A percentile compares a stretch with the other conserved stretches of the same genome.
These are phyloP conservation scores for Didymella pinodella DNA, from an alignment of 2,329 filamentous ascomycete genomes.

Conservation along the genomic window DNA sequence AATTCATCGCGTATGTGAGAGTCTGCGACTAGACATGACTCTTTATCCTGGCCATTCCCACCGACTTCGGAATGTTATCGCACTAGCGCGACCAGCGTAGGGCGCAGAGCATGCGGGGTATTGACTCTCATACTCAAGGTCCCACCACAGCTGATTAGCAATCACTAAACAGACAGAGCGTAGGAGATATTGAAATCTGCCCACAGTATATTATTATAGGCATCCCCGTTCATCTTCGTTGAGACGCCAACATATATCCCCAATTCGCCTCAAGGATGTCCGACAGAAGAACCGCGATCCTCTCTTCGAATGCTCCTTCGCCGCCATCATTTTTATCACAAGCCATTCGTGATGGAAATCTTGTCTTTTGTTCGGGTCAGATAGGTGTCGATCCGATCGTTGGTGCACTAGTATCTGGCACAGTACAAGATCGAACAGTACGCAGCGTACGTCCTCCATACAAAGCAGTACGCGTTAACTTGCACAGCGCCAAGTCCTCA, in stretches of 20 bases:
- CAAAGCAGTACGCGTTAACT: neutral
- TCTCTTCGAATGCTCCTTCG: constrained; percentile 10
- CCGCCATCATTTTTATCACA: constrained; percentile 58
- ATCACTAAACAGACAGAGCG: neutral
- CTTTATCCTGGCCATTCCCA: neutral
- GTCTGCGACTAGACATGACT: neutral
- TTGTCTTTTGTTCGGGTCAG: constrained; percentile 74
- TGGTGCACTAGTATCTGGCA: constrained; percentile 63
- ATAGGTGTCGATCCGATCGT: constrained; percentile 66
- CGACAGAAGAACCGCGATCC: constrained; percentile 12
- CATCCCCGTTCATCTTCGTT: neutral
- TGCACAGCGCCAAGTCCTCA: constrained; percentile 11
- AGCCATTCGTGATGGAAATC: constrained; percentile 58
- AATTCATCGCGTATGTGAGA: neutral
- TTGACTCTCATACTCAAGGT: neutral
- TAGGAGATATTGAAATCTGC: neutral
- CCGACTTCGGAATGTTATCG: neutral
- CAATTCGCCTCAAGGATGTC: neutral
- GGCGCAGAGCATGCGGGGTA: constrained; percentile 14
- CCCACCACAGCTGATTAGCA: neutral
- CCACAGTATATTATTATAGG: too few relatives aligned
- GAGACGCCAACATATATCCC: neutral
- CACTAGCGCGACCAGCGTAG: neutral
- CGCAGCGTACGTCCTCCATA: neutral
- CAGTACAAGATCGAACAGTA: constrained; percentile 62